Evolutionary conservation across 352 stramenopile species (phyloP).

Genomic region (Phytophthora meadii): DNA sequence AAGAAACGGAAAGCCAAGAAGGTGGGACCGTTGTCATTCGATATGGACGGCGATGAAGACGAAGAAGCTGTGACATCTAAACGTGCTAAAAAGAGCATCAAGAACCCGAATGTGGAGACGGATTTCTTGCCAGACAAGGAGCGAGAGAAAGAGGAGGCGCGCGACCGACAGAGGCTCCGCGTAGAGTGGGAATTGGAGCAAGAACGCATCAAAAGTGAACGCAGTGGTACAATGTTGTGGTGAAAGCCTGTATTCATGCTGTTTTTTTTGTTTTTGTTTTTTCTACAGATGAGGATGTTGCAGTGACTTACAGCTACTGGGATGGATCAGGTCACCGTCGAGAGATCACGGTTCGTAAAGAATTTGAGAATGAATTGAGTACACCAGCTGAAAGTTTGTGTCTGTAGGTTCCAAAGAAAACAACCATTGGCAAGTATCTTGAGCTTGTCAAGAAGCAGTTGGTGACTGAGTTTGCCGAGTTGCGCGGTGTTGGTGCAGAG

Average conservation of each 20-base stretch:
- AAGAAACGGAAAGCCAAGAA: constrained; percentile 88
- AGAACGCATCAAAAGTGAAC: constrained; percentile 92
- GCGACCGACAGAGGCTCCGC: constrained; percentile 84
- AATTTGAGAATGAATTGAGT: not conserved
- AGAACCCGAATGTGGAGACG: constrained; percentile 95
- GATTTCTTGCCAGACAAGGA: constrained; percentile 95
- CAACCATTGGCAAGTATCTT: constrained; percentile 90
- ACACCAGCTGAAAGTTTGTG: no score
- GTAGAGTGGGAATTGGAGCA: constrained; percentile 94
- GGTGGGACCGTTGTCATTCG: constrained; percentile 75
- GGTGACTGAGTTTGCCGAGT: constrained; percentile 92
- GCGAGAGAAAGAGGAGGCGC: constrained; percentile 83
- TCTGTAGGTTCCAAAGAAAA: constrained; percentile 89
- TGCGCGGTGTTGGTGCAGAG: constrained; percentile 91
- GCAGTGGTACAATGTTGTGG: not conserved
- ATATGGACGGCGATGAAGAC: constrained; percentile 82
- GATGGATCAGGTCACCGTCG: constrained; percentile 96
- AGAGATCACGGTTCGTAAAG: constrained; percentile 77
- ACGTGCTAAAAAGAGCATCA: constrained; percentile 78
- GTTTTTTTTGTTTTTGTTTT: not conserved
- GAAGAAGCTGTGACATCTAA: constrained; percentile 39
- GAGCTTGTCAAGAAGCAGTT: constrained; percentile 92
- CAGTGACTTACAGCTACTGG: constrained; percentile 99
- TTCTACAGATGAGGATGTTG: constrained; percentile 83
- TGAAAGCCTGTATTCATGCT: not conserved